A percentile compares a stretch with the other conserved stretches of the same genome.
These are phyloP conservation scores for Talaromyces sp. DNA, from an alignment of 2,329 filamentous ascomycete genomes.

Conservation along the genomic window DNA sequence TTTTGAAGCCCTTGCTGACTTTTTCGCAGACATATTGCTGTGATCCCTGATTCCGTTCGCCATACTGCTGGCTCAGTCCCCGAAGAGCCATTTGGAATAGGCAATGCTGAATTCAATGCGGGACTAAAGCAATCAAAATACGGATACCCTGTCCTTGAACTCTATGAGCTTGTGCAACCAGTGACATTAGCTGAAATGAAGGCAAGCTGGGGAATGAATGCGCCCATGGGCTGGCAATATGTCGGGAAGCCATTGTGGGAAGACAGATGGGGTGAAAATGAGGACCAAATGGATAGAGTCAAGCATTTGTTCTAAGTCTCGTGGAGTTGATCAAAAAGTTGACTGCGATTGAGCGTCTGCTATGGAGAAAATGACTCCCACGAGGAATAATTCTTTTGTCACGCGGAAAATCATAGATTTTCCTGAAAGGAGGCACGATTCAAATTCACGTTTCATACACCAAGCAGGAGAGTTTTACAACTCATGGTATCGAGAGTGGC, in stretches of 20 bases:
- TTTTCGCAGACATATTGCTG: conserved; percentile 59
- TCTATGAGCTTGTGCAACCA: not conserved
- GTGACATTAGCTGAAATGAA: conserved; percentile 4
- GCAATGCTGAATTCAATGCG: conserved; percentile 57
- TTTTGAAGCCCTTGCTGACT: conserved; percentile 28
- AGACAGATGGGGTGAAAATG: not conserved
- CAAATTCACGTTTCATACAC: too few relatives aligned
- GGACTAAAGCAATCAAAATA: conserved; percentile 38
- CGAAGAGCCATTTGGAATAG: conserved; percentile 46
- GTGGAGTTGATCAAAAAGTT: too few relatives aligned
- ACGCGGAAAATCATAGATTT: too few relatives aligned
- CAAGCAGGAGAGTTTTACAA: too few relatives aligned
- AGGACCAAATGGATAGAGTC: not conserved
- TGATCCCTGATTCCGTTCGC: conserved; percentile 46
- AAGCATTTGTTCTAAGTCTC: not conserved
- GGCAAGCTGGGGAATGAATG: not conserved
- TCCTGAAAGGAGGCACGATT: too few relatives aligned
- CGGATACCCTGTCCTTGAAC: not conserved
- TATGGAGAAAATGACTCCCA: too few relatives aligned
- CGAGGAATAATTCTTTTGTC: too few relatives aligned
- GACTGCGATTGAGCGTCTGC: too few relatives aligned
- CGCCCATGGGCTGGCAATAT: conserved; percentile 4
- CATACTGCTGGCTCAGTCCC: conserved; percentile 54
- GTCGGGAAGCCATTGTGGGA: not conserved
- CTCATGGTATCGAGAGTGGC: too few relatives aligned